Base-by-base conservation (phyloP, 805 yeast species). In the Ogataea polymorpha region DNA sequence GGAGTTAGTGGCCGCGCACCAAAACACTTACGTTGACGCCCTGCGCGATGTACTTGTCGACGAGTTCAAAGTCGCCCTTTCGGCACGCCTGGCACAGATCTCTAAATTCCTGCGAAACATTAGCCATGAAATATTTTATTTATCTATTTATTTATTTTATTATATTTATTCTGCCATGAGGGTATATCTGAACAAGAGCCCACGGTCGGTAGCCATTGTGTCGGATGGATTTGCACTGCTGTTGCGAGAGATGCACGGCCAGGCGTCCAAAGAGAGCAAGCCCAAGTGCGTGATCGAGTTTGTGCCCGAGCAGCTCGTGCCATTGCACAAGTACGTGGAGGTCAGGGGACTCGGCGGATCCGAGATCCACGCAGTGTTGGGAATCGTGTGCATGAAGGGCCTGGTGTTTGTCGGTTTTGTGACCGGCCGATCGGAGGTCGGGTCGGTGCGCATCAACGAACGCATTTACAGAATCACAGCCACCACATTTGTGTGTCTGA, bases 181-280 rank as follows among this genome's bases (percentile, higher is more conserved):
- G 59, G 71, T 86, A 10, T 79, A 70, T 59, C 69, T 84, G 39
- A 77, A 83, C 41, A 75, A 72, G 42, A 59, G 68, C 24, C 91
- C 93, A 2, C 68, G 96, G 40, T 74, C 90, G 9, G 67, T 86
- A 42, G 82, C 86, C 2, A 66, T 88, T 3, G 75, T 79, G 3
- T 74, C 82, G 15, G 71, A 73, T 32, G 74, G 72, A 20, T 74
- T 69, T 56, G 86, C 81, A 1, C 67, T 88, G 45, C 67, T 82
- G 3, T 68, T 88, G 35, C 69, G 81, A 35, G 79, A 74, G 46
- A 73, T 18, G 46, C 48, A 63, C 42, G 48, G 60, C 11, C 48
- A 54, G 18, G 42, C 36, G 14, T 56, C 46, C 32, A 50, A 62
- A 31, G 54, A 51, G 30, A 42, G 50, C 14, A 33, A 56, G n/a